Conservation (phyloP, 179 eudicot species). For the Spinacia oleracea region DNA sequence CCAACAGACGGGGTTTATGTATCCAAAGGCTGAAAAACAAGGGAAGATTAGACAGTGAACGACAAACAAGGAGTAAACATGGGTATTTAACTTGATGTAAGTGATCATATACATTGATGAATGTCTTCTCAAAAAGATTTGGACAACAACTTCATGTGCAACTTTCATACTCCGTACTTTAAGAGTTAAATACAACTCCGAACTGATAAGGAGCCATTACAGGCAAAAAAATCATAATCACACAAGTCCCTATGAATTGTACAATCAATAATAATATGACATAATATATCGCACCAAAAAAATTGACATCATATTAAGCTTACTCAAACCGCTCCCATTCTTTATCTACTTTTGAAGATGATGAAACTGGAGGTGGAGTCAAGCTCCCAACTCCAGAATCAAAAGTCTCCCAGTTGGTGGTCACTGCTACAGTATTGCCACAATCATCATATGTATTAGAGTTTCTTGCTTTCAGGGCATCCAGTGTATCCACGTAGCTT, state of each 20-base stretch:
- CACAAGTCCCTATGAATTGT: slow-evolving; percentile 12
- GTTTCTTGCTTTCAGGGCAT: slow-evolving; percentile 59
- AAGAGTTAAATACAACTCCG: not conserved
- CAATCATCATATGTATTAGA: slow-evolving; percentile 38
- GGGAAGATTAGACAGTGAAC: too few relatives aligned
- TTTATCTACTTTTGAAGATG: slow-evolving; percentile 57
- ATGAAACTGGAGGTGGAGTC: slow-evolving; percentile 44
- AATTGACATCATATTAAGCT: slow-evolving; percentile 20
- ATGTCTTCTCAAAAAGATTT: not conserved
- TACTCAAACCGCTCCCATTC: slow-evolving; percentile 74
- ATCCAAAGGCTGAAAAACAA: too few relatives aligned
- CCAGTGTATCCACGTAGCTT: slow-evolving; percentile 65
- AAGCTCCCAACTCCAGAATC: slow-evolving; percentile 55
- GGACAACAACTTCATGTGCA: not conserved
- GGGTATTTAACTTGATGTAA: not conserved
- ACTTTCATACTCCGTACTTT: not conserved
- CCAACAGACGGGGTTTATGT: too few relatives aligned
- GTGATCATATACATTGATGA: slow-evolving; percentile 14
- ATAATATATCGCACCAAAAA: slow-evolving; percentile 6
- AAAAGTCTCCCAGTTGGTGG: slow-evolving; percentile 61
- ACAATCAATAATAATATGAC: slow-evolving; percentile 13
- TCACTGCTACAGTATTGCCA: slow-evolving; percentile 39
- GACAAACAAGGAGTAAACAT: not conserved
- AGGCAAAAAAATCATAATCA: slow-evolving; percentile 1
- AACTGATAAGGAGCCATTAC: not conserved